A percentile compares a stretch with the other conserved stretches of the same genome.
These are phyloP conservation scores for Paraglomus occultum DNA, from an alignment of 192 early-diverging fungal species.

Conservation along the genomic window DNA sequence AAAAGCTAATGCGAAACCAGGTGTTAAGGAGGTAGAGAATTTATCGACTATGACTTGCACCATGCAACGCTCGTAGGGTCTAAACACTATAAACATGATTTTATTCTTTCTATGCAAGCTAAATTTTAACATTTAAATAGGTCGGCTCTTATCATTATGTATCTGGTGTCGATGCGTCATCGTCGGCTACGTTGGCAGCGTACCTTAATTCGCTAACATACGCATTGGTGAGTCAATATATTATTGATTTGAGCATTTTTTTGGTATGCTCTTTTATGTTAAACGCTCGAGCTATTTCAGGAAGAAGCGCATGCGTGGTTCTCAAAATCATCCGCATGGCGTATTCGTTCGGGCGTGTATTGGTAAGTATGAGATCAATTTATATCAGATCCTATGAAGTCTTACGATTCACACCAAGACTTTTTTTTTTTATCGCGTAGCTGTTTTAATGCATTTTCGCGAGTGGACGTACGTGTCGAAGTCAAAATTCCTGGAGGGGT, in stretches of 20 bases:
- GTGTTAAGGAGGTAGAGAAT: slow-evolving; percentile 66
- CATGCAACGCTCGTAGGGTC: neutral
- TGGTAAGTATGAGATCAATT: slow-evolving; percentile 41
- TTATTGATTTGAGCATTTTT: neutral
- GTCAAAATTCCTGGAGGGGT: slow-evolving; percentile 98
- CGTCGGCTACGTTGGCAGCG: slow-evolving; percentile 95
- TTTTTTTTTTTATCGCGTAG: slow-evolving; percentile 45
- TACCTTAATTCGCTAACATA: slow-evolving; percentile 97
- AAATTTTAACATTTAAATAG: slow-evolving; percentile 45
- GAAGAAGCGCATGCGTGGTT: slow-evolving; percentile 69
- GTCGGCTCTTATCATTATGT: slow-evolving; percentile 83
- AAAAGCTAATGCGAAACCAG: slow-evolving; percentile 83
- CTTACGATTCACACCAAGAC: neutral
- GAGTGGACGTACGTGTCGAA: slow-evolving; percentile 97
- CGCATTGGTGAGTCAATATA: slow-evolving; percentile 57
- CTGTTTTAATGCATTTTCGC: slow-evolving; percentile 96
- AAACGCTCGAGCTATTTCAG: slow-evolving; percentile 32
- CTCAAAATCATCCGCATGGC: slow-evolving; percentile 56
- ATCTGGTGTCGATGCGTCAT: slow-evolving; percentile 80
- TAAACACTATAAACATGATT: neutral
- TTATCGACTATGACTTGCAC: neutral
- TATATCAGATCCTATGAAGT: no score
- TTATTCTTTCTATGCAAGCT: neutral
- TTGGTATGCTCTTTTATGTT: neutral
- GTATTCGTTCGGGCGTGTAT: slow-evolving; percentile 63